Evolutionary conservation across 2,329 filamentous ascomycete genomes (phyloP), one percentile per base, ranked within the genome.

Genomic region (Scedosporium boydii): DNA sequence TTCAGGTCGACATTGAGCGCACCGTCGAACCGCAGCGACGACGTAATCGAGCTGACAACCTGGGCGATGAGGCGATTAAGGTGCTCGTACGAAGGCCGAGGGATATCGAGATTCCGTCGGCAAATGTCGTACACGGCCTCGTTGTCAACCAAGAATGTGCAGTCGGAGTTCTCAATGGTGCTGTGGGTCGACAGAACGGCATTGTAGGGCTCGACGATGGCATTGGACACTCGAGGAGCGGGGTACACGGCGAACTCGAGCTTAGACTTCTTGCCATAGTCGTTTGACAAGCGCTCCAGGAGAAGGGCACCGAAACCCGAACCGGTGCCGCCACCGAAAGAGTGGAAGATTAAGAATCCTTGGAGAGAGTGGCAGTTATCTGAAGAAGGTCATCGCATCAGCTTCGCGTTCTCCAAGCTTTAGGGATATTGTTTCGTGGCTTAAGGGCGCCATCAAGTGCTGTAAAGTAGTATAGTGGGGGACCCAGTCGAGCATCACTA

Each of bases 211-310:
- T 89, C 87, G 62, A 89, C 87, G 63, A 89, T 86, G 51, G 87
- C 84, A 46, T 86, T 88, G 53, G 87, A 87, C 66, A 87, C 84
- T 64, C 85, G 84, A 65, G 87, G 87, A 62, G 87, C 83, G 66
- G 87, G 87, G 78, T 89, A 89, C 64, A 89, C 84, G 69, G 86
- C 82, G 71, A 90, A 89, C 75, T 89, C 87, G 64, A 89, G 86
- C 83, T 89, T 90, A 76, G 82, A 87, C 82, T 89, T 89, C 82
- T 89, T 89, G 77, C 85, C 86, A 69, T 87, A 90, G 75, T 89
- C 87, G 68, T 84, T 85, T n/a, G 87, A 82, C 62, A 90, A 85
- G 67, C 86, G 87, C 80, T 89, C 87, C 48, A 89, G 83, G 66
- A 89, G 80, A 55, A 90, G 86, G 65, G 87, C 85, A 70, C 87